A percentile compares a stretch with the other conserved stretches of the same genome.
phyloP scores from a whole-genome alignment of 2,329 filamentous ascomycete species.

The Decorospora gaudefroyi region DNA sequence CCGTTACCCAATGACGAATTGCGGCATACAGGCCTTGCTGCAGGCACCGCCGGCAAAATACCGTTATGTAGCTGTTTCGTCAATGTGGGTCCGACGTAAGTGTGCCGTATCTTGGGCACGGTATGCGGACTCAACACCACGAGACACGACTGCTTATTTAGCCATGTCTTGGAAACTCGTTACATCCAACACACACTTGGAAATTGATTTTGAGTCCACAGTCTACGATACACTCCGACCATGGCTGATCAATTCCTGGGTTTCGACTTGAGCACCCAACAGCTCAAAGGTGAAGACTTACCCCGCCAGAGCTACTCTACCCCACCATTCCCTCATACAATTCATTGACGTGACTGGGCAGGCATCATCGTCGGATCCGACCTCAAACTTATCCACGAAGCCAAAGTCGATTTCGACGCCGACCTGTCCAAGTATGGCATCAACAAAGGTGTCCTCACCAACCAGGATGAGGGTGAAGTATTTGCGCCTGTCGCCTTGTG shows the following conservation, averaged over 20 bases:
- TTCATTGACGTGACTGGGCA: slow-evolving; percentile 47
- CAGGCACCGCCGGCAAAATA: slow-evolving; percentile 43
- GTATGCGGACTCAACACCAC: slow-evolving; percentile 25
- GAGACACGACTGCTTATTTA: slow-evolving; percentile 18
- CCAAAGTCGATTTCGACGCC: slow-evolving; percentile 93
- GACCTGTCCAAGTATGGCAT: slow-evolving; percentile 74
- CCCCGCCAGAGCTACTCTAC: slow-evolving; percentile 40
- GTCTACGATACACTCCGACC: slow-evolving; percentile 17
- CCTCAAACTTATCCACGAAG: slow-evolving; percentile 78
- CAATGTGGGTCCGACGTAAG: slow-evolving; percentile 25
- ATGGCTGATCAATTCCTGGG: slow-evolving; percentile 72
- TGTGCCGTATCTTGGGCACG: slow-evolving; percentile 17
- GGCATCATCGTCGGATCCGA: slow-evolving; percentile 82
- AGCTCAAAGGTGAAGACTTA: slow-evolving; percentile 75
- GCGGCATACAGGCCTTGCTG: slow-evolving; percentile 15
- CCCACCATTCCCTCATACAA: slow-evolving; percentile 26
- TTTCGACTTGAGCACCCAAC: slow-evolving; percentile 95
- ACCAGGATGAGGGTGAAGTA: slow-evolving; percentile 82
- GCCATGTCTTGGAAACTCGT: slow-evolving; percentile 15
- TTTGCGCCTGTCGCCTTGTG: slow-evolving; percentile 93
- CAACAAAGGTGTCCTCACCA: slow-evolving; percentile 83
- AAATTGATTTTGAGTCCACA: neutral
- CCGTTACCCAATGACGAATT: slow-evolving; percentile 28
- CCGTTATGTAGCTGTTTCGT: slow-evolving; percentile 25
- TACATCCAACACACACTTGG: neutral